Conservation (phyloP, 257 asterid species). For the Ilex aquifolium region DNA sequence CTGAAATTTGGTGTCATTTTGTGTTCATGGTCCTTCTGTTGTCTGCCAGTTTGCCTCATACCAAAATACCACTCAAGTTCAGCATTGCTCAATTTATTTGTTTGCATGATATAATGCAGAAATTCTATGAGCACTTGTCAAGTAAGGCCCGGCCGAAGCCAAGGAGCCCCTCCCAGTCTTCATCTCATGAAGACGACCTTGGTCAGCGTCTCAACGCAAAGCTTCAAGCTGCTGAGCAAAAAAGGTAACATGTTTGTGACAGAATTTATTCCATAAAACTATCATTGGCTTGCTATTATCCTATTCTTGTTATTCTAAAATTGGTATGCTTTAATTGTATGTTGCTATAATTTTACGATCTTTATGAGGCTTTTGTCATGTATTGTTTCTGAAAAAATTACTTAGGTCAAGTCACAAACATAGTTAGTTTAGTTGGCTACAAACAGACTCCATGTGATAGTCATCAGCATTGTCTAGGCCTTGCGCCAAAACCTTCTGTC, state of each 20-base stretch:
- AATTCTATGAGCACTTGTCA: conserved; percentile 26
- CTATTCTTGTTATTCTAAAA: background rate
- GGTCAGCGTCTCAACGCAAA: conserved; percentile 22
- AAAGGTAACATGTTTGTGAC: conserved; percentile 17
- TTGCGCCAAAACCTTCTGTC: no score
- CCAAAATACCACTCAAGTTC: no score
- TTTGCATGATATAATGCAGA: conserved; percentile 12
- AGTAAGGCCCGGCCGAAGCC: conserved; percentile 20
- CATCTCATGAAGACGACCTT: conserved; percentile 13
- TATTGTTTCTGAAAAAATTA: no score
- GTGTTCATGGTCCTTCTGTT: no score
- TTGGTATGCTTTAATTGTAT: background rate
- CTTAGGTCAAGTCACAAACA: background rate
- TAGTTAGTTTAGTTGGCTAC: background rate
- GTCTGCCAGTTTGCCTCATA: no score
- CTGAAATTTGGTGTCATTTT: no score
- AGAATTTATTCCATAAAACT: no score
- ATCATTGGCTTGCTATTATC: background rate
- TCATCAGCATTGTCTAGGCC: no score
- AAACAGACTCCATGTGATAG: no score
- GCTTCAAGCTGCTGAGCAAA: conserved; percentile 32
- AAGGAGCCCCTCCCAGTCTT: conserved; percentile 11
- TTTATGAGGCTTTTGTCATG: background rate
- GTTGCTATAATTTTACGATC: background rate
- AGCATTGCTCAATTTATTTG: no score